These are phyloP conservation scores for Penicillium alfredii DNA, from an alignment of 495 filamentous ascomycete species.

Conservation along the genomic window DNA sequence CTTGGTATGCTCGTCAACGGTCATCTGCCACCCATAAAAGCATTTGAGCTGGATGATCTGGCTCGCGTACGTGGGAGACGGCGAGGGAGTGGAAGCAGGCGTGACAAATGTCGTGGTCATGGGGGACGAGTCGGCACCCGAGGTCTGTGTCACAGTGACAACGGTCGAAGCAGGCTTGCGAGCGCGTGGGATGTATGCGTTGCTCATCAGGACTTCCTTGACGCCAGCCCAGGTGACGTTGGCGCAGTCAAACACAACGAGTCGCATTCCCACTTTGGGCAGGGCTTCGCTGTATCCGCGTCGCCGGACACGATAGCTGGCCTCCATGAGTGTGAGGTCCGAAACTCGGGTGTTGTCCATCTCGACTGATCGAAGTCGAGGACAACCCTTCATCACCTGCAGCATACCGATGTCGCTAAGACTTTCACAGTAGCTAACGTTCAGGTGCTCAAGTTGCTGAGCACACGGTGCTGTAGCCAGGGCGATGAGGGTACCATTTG, in stretches of 20 bases:
- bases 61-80: slow-evolving; percentile 47
- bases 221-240: slow-evolving; percentile 91
- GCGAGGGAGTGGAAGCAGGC: slow-evolving; percentile 30
- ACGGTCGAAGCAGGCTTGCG: slow-evolving; percentile 24
- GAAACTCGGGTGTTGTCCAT: slow-evolving; percentile 94
- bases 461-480: slow-evolving; percentile 72
- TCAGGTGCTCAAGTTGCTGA: slow-evolving; percentile 65
- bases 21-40: slow-evolving; percentile 92
- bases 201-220: slow-evolving; percentile 76
- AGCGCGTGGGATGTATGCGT: slow-evolving; percentile 55
- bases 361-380: slow-evolving; percentile 60
- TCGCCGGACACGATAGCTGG: slow-evolving; percentile 64
- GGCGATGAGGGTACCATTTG: slow-evolving; percentile 64
- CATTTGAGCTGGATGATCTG: slow-evolving; percentile 84
- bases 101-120: slow-evolving; percentile 25
- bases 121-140: slow-evolving; percentile 24
- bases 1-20: slow-evolving; percentile 86
- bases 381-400: slow-evolving; percentile 70
- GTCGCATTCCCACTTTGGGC: slow-evolving; percentile 57
- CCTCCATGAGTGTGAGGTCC: slow-evolving; percentile 83
- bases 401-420: slow-evolving; percentile 83
- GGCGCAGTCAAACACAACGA: slow-evolving; percentile 88
- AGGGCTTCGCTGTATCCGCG: slow-evolving; percentile 51
- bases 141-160: slow-evolving; percentile 25
- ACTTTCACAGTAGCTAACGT: slow-evolving; percentile 82